Percentiles rank a stretch among this genome's conserved stretches.
Evolutionary conservation across 441 rosid genomes (phyloP).

Genomic region (Gossypium davidsonii): DNA sequence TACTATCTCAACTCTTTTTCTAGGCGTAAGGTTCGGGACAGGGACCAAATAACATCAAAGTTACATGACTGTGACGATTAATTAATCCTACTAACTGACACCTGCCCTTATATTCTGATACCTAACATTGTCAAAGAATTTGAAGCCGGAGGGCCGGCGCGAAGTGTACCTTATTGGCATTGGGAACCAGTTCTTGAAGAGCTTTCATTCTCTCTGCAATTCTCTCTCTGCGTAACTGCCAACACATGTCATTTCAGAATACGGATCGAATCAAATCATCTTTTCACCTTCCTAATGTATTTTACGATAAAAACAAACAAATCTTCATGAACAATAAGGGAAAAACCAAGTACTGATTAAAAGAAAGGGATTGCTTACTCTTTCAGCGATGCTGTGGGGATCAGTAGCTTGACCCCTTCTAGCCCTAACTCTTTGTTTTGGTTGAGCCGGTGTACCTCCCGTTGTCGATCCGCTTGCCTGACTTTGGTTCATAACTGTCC

Average conservation of each 20-base stretch:
- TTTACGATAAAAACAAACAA: not conserved
- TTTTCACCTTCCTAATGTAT: not conserved
- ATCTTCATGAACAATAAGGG: not conserved
- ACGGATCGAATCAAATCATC: not conserved
- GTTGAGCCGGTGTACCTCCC: slow-evolving; percentile 33
- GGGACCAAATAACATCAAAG: not conserved
- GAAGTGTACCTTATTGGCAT: slow-evolving; percentile 71
- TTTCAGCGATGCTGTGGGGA: slow-evolving; percentile 91
- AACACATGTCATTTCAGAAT: slow-evolving; percentile 9
- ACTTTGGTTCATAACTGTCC: slow-evolving; percentile 30
- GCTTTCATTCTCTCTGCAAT: slow-evolving; percentile 97
- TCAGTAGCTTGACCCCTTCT: slow-evolving; percentile 96
- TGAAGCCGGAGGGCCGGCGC: not conserved
- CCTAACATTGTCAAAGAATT: not conserved
- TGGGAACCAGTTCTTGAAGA: slow-evolving; percentile 92
- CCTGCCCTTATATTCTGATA: not conserved
- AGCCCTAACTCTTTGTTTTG: slow-evolving; percentile 74
- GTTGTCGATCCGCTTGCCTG: slow-evolving; percentile 43
- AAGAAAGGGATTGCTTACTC: slow-evolving; percentile 33
- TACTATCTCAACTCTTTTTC: not conserved
- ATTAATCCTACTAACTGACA: not conserved
- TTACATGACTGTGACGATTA: not conserved
- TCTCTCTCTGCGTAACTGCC: slow-evolving; percentile 88
- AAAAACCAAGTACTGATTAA: not conserved
- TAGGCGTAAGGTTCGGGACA: not conserved